These are phyloP conservation scores for Begonia fuchsioides DNA, from an alignment of 306 rosid species.

Conservation along the genomic window DNA sequence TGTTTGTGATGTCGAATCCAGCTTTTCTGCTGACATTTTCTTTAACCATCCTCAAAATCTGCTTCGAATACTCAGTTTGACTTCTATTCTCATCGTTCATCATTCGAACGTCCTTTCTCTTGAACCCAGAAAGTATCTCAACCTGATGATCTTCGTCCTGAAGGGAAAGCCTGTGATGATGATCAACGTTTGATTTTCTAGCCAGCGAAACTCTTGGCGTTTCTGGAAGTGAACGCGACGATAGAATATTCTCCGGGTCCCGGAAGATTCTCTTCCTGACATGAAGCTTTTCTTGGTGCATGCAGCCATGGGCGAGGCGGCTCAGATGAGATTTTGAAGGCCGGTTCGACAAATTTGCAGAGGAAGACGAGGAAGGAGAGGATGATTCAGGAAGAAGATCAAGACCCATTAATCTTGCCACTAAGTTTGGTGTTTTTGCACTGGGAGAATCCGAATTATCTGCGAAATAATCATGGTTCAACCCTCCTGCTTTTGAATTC, in stretches of 20 bases:
- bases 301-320: background rate
- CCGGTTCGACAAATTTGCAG: background rate
- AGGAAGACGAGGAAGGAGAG: conserved; percentile 14
- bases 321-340: conserved; percentile 13
- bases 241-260: too few species aligned
- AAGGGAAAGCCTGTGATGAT: conserved; percentile 59
- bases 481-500: too few species aligned
- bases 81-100: conserved; percentile 12
- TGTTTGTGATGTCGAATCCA: conserved; percentile 67
- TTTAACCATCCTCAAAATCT: conserved; percentile 63
- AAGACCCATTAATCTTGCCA: conserved; percentile 93
- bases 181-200: conserved; percentile 63
- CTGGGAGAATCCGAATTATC: conserved; percentile 56
- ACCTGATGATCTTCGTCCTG: conserved; percentile 11
- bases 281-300: conserved; percentile 14
- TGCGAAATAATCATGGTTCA: conserved; percentile 18
- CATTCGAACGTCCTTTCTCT: background rate
- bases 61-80: conserved; percentile 46
- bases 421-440: conserved; percentile 78
- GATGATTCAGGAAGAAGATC: conserved; percentile 58
- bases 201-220: conserved; percentile 57
- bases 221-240: too few species aligned
- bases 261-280: background rate
- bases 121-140: too few species aligned
- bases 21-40: conserved; percentile 52